A percentile compares a stretch with the other conserved stretches of the same genome.
phyloP scores from a whole-genome alignment of 495 filamentous ascomycete genomes.

The Pseudevernia furfuracea region DNA sequence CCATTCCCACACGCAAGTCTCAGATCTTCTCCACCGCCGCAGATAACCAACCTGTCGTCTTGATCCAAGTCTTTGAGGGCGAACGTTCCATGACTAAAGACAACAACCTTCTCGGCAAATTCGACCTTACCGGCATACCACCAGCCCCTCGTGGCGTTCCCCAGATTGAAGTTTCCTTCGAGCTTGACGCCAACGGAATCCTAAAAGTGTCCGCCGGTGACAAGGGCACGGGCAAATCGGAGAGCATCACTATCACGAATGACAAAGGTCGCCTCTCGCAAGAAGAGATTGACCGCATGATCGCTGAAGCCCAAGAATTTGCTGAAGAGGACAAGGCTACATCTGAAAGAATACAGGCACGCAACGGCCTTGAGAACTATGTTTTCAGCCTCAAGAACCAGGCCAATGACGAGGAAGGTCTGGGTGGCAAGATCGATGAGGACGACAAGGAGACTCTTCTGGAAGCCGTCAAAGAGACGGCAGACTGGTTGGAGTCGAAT shows the following conservation, averaged over 20 bases:
- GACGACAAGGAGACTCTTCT: conserved; percentile 98
- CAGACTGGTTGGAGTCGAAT: conserved; percentile 98
- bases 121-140: conserved; percentile 92
- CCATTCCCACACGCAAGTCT: conserved; percentile 92
- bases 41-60: conserved; percentile 94
- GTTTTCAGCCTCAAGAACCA: conserved; percentile 98
- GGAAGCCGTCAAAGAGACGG: conserved; percentile 93
- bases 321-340: conserved; percentile 99
- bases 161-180: conserved; percentile 97
- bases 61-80: conserved; percentile 96
- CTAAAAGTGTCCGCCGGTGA: conserved; percentile 91
- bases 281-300: conserved; percentile 98
- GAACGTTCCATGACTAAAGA: conserved; percentile 95
- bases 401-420: conserved; percentile 92
- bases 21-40: conserved; percentile 98
- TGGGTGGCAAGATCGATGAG: conserved; percentile 95
- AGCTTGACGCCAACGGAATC: conserved; percentile 95
- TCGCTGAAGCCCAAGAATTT: conserved; percentile 93
- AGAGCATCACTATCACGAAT: conserved; percentile 97
- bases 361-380: conserved; percentile 95
- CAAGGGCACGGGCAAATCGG: conserved; percentile 93
- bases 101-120: conserved; percentile 95
- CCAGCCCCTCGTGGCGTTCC: conserved; percentile 92
- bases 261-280: conserved; percentile 93
- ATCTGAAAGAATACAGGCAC: conserved; percentile 84